Evolutionary conservation across 306 rosid species (phyloP).

Genomic region (Cucurbita pepo): DNA sequence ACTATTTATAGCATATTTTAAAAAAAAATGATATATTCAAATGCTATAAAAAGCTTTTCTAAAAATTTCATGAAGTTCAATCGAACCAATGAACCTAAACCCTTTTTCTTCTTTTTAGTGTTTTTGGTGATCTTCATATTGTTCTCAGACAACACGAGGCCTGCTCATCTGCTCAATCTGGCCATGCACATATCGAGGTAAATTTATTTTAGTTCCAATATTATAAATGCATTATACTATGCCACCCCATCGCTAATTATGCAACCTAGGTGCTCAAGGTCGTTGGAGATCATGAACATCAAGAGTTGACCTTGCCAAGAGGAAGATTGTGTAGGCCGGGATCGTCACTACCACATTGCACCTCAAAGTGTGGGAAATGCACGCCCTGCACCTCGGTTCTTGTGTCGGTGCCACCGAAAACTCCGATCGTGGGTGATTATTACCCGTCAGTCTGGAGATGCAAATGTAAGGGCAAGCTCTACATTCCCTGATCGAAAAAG

Average conservation of each 20-base stretch:
- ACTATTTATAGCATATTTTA: too few relatives aligned
- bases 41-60: too few relatives aligned
- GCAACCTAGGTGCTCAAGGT: too few relatives aligned
- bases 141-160: conserved; percentile 27
- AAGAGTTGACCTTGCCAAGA: conserved; percentile 6
- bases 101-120: too few relatives aligned
- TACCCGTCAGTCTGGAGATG: conserved; percentile 99
- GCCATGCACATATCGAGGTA: neutral
- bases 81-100: too few relatives aligned
- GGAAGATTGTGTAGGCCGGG: conserved; percentile 59
- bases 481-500: conserved; percentile 53
- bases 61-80: too few relatives aligned
- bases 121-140: too few relatives aligned
- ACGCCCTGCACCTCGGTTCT: conserved; percentile 75
- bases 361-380: conserved; percentile 62
- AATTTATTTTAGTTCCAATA: too few relatives aligned
- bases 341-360: conserved; percentile 71
- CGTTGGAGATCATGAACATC: neutral
- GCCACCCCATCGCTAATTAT: neutral
- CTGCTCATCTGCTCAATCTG: conserved; percentile 22
- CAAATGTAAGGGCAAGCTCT: conserved; percentile 80
- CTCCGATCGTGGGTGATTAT: conserved; percentile 63
- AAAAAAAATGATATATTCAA: too few relatives aligned
- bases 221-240: too few relatives aligned
- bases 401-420: conserved; percentile 81